A percentile compares a stretch with the other conserved stretches of the same genome.
These are phyloP conservation scores for Ogataea glucozyma DNA, from an alignment of 805 yeast genomes.

Conservation along the genomic window DNA sequence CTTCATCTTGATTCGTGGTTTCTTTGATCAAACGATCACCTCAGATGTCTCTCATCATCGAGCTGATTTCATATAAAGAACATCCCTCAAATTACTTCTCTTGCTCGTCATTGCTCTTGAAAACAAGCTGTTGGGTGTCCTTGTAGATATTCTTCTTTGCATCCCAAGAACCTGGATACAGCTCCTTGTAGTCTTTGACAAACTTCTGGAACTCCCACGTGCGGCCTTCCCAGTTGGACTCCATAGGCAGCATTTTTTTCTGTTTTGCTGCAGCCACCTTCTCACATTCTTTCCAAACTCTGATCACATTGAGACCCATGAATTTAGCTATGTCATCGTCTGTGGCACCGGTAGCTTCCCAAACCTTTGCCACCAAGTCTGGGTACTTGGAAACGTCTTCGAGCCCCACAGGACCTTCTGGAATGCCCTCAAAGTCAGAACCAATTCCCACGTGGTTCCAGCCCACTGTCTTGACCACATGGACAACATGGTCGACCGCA, in stretches of 20 bases:
- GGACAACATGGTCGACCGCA: slow-evolving; percentile 46
- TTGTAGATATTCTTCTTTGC: slow-evolving; percentile 28
- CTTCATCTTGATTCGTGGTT: no score
- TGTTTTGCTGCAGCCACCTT: slow-evolving; percentile 27
- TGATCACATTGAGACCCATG: slow-evolving; percentile 46
- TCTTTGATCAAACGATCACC: no score
- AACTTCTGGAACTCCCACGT: slow-evolving; percentile 41
- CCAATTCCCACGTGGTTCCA: slow-evolving; percentile 57
- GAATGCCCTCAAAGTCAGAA: slow-evolving; percentile 56
- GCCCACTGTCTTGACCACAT: slow-evolving; percentile 46
- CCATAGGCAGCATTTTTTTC: slow-evolving; percentile 34
- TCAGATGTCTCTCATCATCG: no score
- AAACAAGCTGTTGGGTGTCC: slow-evolving; percentile 18
- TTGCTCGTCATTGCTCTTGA: slow-evolving; percentile 6
- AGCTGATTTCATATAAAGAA: no score
- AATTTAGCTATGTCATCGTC: slow-evolving; percentile 44
- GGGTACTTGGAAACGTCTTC: slow-evolving; percentile 60
- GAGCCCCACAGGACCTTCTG: slow-evolving; percentile 46
- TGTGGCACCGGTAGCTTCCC: slow-evolving; percentile 37
- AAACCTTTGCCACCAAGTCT: slow-evolving; percentile 43
- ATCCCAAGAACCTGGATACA: slow-evolving; percentile 36
- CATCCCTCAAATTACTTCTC: not conserved
- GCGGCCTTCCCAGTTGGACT: slow-evolving; percentile 43
- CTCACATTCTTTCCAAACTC: slow-evolving; percentile 49
- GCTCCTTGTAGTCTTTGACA: slow-evolving; percentile 35